Base-by-base conservation (phyloP, 306 rosid species). In the Purshia tridentata region DNA sequence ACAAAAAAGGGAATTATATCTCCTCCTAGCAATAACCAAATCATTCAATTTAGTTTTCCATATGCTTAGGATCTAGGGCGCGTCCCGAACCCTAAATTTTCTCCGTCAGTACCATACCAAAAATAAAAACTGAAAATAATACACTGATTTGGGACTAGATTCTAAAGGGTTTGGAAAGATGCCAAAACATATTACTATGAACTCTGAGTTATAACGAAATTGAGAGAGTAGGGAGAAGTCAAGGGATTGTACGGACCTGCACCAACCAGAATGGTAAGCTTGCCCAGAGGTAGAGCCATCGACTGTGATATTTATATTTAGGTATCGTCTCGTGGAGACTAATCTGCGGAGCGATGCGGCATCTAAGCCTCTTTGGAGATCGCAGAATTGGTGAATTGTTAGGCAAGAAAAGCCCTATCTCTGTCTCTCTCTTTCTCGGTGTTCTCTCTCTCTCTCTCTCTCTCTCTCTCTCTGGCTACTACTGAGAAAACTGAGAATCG, bases 271-370 rank as follows among this genome's bases (percentile, higher is more conserved):
- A 95, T 84, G 82, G 90, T 80, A 57, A 95, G 81, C 89, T 84
- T 95, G 65, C 88, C 97, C 45, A 91, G 76, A 58, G 97, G 55
- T 46, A 94, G 83, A 84, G 95, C 87, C 98, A 94, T 94, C 69
- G 80, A 72, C 44, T 47, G 53, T 67, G 67, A 73, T 72, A 62
- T 65, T 5, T 23, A 12, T 23, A 5, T 48, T 9, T 15, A 22
- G 52, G 48, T 35, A 62, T 40, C 45, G 62, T 46, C 72, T 72
- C 67, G 22, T 56, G 15, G 72, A 66, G 65, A 53, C 83, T 57
- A 78, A 52, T 20, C 53, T 41, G 70, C 55, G 68, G 35, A 42
- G 72, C 53, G 41, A 65, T 57, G 15, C 72, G 55, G 80, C 94
- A 86, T 87, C 74, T 40, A 59, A 76, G 20, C 54, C 54, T 66